Percentiles rank a stretch among this genome's conserved stretches.
Evolutionary conservation across 768 basidiomycete genomes (phyloP).

Genomic region (Tylopilus intermedius): DNA sequence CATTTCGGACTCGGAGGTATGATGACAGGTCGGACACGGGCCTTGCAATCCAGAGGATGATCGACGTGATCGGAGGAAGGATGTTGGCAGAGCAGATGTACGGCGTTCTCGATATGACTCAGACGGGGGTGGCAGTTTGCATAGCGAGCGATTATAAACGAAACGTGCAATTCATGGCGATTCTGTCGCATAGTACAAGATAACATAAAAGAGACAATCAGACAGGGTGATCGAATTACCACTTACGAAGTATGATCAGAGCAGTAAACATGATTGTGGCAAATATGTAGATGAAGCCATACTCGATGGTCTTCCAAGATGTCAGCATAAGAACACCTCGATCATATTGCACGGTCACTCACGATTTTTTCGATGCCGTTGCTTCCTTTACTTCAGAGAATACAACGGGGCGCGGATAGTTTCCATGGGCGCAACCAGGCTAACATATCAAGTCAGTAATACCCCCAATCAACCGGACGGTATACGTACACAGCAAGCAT

Average conservation of each 20-base stretch:
- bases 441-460: slow-evolving; percentile 30
- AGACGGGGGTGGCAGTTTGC: too few relatives aligned
- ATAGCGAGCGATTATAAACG: too few relatives aligned
- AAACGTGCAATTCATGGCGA: slow-evolving; percentile 55
- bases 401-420: slow-evolving; percentile 88
- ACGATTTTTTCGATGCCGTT: slow-evolving; percentile 80
- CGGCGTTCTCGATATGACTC: too few relatives aligned
- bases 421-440: slow-evolving; percentile 95
- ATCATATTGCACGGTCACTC: slow-evolving; percentile 25
- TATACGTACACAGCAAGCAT: slow-evolving; percentile 67
- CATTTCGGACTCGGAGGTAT: too few relatives aligned
- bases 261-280: slow-evolving; percentile 67
- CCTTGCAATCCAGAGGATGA: too few relatives aligned
- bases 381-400: slow-evolving; percentile 82
- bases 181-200: slow-evolving; percentile 47
- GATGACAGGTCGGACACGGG: too few relatives aligned
- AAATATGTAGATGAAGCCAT: slow-evolving; percentile 70
- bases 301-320: slow-evolving; percentile 65
- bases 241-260: slow-evolving; percentile 76
- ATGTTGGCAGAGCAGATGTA: too few relatives aligned
- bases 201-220: slow-evolving; percentile 3
- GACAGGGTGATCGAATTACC: background rate
- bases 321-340: slow-evolving; percentile 8
- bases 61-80: too few relatives aligned
- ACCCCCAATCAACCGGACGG: slow-evolving; percentile 6